A percentile compares a stretch with the other conserved stretches of the same genome.
Conservation (phyloP, 164 flowering plant species). For the Santalum album region DNA sequence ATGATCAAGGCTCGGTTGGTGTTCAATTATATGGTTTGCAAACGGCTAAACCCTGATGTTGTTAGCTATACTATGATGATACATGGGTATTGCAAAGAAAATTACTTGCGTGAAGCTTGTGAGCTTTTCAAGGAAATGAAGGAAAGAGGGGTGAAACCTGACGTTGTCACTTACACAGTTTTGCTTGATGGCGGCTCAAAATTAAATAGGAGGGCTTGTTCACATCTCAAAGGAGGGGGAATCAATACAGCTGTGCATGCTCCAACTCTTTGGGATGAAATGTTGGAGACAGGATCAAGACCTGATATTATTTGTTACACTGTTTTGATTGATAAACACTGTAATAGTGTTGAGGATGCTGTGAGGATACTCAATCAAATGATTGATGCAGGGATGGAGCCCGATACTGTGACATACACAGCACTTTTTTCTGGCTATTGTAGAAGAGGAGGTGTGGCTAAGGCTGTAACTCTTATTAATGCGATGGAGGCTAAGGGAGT, state of each 20-base stretch:
- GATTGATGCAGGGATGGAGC: conserved; percentile 48
- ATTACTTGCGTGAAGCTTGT: conserved; percentile 40
- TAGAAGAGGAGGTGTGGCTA: conserved; percentile 33
- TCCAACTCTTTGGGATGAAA: conserved; percentile 28
- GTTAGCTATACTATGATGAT: conserved; percentile 60
- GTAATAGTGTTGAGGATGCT: conserved; percentile 46
- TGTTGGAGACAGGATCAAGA: conserved; percentile 30
- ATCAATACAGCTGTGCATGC: conserved; percentile 12
- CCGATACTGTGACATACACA: conserved; percentile 58
- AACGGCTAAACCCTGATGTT: conserved; percentile 41
- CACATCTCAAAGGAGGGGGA: neutral
- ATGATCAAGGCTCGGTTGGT: conserved; percentile 37
- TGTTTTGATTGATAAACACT: conserved; percentile 49
- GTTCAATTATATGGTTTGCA: conserved; percentile 31
- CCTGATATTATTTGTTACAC: conserved; percentile 60
- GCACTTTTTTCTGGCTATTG: conserved; percentile 48
- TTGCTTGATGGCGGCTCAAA: conserved; percentile 45
- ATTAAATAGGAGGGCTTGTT: conserved; percentile 2
- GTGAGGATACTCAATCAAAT: conserved; percentile 40
- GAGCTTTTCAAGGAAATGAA: conserved; percentile 56
- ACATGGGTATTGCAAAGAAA: conserved; percentile 47
- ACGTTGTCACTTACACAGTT: conserved; percentile 59
- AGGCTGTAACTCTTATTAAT: conserved; percentile 37
- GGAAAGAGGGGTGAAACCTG: conserved; percentile 51
- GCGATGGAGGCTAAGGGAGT: conserved; percentile 48